A percentile compares a stretch with the other conserved stretches of the same genome.
Conservation (phyloP, 345 rosid genomes). For the Eucalyptus cladocalyx region DNA sequence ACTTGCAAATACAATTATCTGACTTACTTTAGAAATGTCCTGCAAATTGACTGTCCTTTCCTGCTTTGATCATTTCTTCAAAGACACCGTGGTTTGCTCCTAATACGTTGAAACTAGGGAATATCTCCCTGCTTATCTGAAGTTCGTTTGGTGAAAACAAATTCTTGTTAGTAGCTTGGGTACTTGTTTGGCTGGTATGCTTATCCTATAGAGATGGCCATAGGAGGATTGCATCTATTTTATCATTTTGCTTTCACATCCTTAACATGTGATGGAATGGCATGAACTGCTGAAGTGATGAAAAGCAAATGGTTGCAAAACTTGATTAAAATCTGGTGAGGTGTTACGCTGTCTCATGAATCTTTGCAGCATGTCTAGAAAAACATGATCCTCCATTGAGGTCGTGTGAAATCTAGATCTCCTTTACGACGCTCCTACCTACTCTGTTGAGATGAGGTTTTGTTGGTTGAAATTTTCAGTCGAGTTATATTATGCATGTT, state of each 20-base stretch:
- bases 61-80: background rate
- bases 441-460: background rate
- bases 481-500: background rate
- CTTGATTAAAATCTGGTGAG: background rate
- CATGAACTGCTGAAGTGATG: background rate
- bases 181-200: background rate
- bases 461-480: background rate
- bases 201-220: background rate
- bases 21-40: background rate
- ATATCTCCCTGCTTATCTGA: background rate
- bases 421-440: background rate
- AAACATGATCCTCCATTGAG: background rate
- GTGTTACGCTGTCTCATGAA: background rate
- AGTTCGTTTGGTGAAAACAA: background rate
- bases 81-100: background rate
- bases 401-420: background rate
- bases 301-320: background rate
- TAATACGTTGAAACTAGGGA: background rate
- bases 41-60: background rate
- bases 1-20: background rate
- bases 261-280: background rate
- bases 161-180: background rate
- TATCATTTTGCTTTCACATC: background rate
- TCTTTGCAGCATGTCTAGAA: background rate
- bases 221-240: background rate